These are phyloP conservation scores for Austropuccinia psidii DNA, from an alignment of 1,284 basidiomycete species.

Conservation along the genomic window DNA sequence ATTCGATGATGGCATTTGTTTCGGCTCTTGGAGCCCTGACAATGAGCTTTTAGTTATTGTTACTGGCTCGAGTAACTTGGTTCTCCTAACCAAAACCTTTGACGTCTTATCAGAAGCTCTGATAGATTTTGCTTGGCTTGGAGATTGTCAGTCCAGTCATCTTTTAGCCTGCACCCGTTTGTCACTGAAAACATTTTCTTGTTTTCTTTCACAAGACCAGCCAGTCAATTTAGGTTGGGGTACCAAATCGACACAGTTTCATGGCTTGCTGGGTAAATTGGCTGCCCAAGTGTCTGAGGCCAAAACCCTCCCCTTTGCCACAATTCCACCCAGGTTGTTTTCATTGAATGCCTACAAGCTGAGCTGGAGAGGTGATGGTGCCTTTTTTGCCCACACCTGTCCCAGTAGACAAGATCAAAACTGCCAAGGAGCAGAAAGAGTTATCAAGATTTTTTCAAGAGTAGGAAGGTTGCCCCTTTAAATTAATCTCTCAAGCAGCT, in stretches of 20 bases:
- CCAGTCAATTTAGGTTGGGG: constrained; percentile 62
- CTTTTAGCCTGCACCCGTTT: too few relatives aligned
- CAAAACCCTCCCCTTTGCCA: too few relatives aligned
- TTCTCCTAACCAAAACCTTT: constrained; percentile 46
- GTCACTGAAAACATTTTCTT: too few relatives aligned
- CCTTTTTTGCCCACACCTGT: constrained; percentile 19
- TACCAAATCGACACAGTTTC: constrained; percentile 92
- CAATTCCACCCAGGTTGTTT: too few relatives aligned
- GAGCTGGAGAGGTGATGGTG: constrained; percentile 19
- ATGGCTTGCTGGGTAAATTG: constrained; percentile 85
- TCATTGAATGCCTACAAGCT: constrained; percentile 4
- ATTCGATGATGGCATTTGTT: constrained; percentile 46
- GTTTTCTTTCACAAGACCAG: constrained; percentile 14
- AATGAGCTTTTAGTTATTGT: constrained; percentile 46
- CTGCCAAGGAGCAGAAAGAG: too few relatives aligned
- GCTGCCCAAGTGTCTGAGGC: constrained; percentile 54
- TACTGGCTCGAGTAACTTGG: constrained; percentile 41
- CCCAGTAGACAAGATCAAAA: too few relatives aligned
- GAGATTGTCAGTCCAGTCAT: constrained; percentile 40
- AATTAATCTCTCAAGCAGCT: too few relatives aligned
- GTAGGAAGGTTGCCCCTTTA: too few relatives aligned
- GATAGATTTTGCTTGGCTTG: constrained; percentile 44
- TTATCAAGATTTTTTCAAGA: too few relatives aligned
- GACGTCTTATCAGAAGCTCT: constrained; percentile 44
- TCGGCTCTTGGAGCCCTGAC: constrained; percentile 47